Conservation (phyloP, 164 flowering plant genomes). For the Akebia trifoliata region DNA sequence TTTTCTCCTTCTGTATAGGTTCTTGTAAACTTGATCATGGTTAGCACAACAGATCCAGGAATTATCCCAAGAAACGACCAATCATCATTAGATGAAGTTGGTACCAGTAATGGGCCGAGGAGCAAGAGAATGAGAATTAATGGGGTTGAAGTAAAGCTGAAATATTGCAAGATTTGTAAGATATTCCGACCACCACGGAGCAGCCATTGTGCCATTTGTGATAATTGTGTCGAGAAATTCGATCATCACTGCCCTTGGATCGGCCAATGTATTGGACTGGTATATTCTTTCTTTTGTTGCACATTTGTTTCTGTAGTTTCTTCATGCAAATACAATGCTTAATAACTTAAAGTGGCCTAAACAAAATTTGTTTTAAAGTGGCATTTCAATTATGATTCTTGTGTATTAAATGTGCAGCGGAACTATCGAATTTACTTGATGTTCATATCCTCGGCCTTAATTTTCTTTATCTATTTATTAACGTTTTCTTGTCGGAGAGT, state of each 20-base stretch:
- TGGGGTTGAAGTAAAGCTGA: constrained; percentile 41
- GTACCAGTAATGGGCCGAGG: constrained; percentile 17
- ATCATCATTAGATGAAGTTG: constrained; percentile 18
- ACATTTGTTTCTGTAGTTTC: too few relatives aligned
- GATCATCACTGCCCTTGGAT: constrained; percentile 67
- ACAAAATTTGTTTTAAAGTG: too few relatives aligned
- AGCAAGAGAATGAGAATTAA: constrained; percentile 32
- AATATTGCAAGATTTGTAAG: constrained; percentile 42
- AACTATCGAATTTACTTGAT: constrained; percentile 43
- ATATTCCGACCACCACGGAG: constrained; percentile 52
- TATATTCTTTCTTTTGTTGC: constrained; percentile 5
- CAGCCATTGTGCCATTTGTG: constrained; percentile 51
- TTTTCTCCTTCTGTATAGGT: constrained; percentile 26
- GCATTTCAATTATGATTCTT: too few relatives aligned
- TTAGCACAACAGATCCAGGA: constrained; percentile 46
- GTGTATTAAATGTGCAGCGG: constrained; percentile 25
- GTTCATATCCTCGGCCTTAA: constrained; percentile 27
- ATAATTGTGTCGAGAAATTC: constrained; percentile 55
- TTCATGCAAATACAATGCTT: too few relatives aligned
- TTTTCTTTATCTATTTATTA: constrained; percentile 32
- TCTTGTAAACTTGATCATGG: constrained; percentile 36
- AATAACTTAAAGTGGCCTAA: too few relatives aligned
- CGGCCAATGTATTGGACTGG: constrained; percentile 51
- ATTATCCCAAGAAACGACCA: constrained; percentile 37
- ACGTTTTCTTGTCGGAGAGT: constrained; percentile 36